Percentiles rank a stretch among this genome's conserved stretches.
phyloP scores from a whole-genome alignment of 202 grass and related monocot genomes.

The Eragrostis tef region DNA sequence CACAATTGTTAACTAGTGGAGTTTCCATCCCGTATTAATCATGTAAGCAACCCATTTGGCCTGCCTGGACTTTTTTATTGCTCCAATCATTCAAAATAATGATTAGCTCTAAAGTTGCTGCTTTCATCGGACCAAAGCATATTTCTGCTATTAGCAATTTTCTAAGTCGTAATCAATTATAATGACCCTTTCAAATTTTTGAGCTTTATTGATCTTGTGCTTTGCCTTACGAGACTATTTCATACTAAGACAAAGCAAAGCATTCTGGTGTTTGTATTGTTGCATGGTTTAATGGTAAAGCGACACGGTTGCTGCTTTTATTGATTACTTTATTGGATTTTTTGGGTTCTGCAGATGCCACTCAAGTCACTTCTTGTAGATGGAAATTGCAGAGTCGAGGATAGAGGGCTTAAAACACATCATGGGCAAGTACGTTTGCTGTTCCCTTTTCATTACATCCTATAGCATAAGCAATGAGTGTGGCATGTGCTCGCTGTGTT shows the following conservation, averaged over 20 bases:
- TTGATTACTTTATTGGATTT: conserved; percentile 11
- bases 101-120: conserved; percentile 30
- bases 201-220: conserved; percentile 21
- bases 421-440: conserved; percentile 77
- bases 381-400: conserved; percentile 94
- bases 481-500: neutral
- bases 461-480: conserved; percentile 1
- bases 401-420: conserved; percentile 92
- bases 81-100: conserved; percentile 20
- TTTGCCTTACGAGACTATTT: neutral
- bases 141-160: neutral
- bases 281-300: neutral
- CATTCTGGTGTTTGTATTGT: neutral
- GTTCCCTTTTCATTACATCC: conserved; percentile 30
- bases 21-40: conserved; percentile 23
- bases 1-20: neutral
- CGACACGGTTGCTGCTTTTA: conserved; percentile 14
- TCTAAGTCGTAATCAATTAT: neutral
- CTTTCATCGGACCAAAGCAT: conserved; percentile 21
- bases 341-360: conserved; percentile 59
- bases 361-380: conserved; percentile 79
- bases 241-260: neutral
- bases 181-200: neutral
- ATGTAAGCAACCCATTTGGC: conserved; percentile 37
- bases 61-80: conserved; percentile 30